Evolutionary conservation across 2,329 filamentous ascomycete species (phyloP).

Genomic region (Hypoxylon sp.): DNA sequence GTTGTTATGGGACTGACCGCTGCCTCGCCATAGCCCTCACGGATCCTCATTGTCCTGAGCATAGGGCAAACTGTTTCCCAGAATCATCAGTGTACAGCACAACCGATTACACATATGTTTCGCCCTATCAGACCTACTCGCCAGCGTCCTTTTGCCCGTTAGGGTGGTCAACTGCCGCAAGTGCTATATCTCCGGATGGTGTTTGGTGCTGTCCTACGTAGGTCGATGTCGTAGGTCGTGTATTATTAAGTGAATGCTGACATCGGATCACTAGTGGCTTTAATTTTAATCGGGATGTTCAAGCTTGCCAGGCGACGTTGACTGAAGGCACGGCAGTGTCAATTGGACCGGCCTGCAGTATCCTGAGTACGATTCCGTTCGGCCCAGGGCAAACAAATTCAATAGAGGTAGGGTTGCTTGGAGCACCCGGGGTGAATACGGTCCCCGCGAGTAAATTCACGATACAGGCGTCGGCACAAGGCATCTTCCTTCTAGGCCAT

Average conservation of each 20-base stretch:
- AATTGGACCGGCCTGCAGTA: conserved; percentile 2
- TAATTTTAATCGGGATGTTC: conserved; percentile 4
- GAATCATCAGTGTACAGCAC: conserved; percentile 3
- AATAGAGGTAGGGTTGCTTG: background rate
- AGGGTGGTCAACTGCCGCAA: conserved; percentile 15
- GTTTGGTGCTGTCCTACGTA: conserved; percentile 29
- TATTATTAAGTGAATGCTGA: background rate
- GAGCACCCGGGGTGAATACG: background rate
- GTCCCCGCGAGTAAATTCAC: conserved; percentile 11
- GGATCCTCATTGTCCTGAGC: conserved; percentile 2
- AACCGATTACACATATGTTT: background rate
- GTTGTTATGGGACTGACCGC: conserved; percentile 4
- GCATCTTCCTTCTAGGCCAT: conserved; percentile 22
- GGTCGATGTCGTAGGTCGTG: background rate
- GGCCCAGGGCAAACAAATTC: conserved; percentile 10
- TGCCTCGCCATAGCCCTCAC: conserved; percentile 10
- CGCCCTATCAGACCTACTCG: conserved; percentile 16
- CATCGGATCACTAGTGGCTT: conserved; percentile 7
- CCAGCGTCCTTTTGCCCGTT: conserved; percentile 14
- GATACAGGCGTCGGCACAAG: conserved; percentile 2
- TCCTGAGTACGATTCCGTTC: conserved; percentile 10
- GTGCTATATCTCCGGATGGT: conserved; percentile 12
- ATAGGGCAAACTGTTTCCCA: conserved; percentile 8
- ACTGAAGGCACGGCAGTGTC: conserved; percentile 16
- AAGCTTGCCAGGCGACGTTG: conserved; percentile 10